Evolutionary conservation across 192 early-diverging fungal genomes (phyloP), one percentile per base, ranked within the genome.

Genomic region (Chytriomyces confervae): DNA sequence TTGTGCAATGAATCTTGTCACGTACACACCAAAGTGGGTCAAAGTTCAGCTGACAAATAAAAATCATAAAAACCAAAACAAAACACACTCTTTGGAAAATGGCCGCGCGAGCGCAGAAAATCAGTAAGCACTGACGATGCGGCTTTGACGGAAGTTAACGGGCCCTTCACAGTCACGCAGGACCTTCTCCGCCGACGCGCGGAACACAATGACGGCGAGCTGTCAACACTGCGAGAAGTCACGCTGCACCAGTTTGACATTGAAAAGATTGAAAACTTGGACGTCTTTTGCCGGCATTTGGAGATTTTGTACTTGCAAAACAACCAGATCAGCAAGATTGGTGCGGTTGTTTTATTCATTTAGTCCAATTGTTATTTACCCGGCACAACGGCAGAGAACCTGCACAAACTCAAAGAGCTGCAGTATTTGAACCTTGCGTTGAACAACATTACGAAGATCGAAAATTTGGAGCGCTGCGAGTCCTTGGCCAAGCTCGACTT

Each of bases 161-260:
- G 2, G 36, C 16, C 44, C 18, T 43, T 23, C 24, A 20, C 20
- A 61, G 61, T 61, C 61, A 74, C 72, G 47, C 72, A 86, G 64
- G 76, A 84, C 70, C 82, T 90, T 5, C 79, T 90, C 43, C 80
- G 80, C 18, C 77, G 79, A 69, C 71, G 53, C 20, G 82, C 89
- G 6, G 89, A 90, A 69, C 89, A 90, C 82, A 90, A 90, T 66
- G 88, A 90, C 63, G 88, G 88, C 50, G 88, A 89, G 57, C 77
- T 90, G 16, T 85, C 88, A 20, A 80, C 88, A 0, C 80, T 90
- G 48, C 77, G 76, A 49, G 89, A 90, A 75, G 79, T 90, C 10
- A 82, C 89, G 9, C 79, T 90, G 44, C 89, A 90, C 74, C 89
- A 90, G 71, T 89, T 86, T 69, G 89, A 89, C 72, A 85, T 90